Evolutionary conservation across 169 alveolate species (phyloP), one percentile per base, ranked within the genome.

Genomic region (Theileria parva): DNA sequence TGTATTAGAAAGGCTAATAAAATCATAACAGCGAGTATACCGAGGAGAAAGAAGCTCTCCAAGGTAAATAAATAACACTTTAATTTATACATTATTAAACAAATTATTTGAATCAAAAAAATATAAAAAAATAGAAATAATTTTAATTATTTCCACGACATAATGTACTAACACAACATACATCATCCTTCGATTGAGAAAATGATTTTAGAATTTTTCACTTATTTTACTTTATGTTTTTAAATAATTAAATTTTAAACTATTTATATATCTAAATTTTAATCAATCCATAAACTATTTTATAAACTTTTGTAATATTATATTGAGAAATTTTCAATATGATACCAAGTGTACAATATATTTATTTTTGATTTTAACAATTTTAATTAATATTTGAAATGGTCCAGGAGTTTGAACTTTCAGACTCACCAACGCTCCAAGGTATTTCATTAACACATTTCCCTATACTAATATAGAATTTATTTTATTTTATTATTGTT

Each of bases 31-130:
- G 71, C 34, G 30, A 72, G 44, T 8, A 69, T 15, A 13, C 63
- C 21, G 0, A 70, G 13, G 67, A 59, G 70, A 19, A 80, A 80
- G 19, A 69, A 80, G 39, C 34, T 72, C 19, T 69, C 53, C 9
- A 76, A 70, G 37, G 59, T 57, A 13, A 65, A 34, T 39, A 67
- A 69, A 27, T 27, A 32, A 32, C 0, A 48, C 50, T 44, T 25
- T n/a, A 59, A 7, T 13, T n/a, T 28, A 21, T 30, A 23, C 87
- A 80, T 73, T 13, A 39, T 80, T 51, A 21, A 27, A 50, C 28
- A 17, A 3, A 27, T 21, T 63, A 59, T 59, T 59, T 5, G 11
- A 8, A 59, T 6, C 11, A 28, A 59, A 59, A 57, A 57, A 6
- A 9, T 57, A 23, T 9, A 28, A 3, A 9, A 17, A 59, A 17